A percentile compares a stretch with the other conserved stretches of the same genome.
phyloP scores from a whole-genome alignment of 805 yeast species.

The Candida oleophila region DNA sequence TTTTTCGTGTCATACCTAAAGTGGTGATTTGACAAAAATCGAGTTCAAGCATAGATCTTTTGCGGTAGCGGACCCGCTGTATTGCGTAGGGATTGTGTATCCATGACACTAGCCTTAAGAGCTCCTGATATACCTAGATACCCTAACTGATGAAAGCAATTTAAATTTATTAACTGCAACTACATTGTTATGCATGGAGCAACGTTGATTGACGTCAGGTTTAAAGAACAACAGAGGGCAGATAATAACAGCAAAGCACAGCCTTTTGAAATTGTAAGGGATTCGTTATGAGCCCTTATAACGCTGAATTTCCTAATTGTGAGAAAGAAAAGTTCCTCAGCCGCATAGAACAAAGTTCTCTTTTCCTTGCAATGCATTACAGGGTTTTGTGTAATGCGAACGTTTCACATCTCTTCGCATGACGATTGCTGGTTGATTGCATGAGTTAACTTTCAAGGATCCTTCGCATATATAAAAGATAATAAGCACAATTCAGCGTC shows the following conservation, averaged over 20 bases:
- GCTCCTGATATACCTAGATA: no score
- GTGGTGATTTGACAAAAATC: no score
- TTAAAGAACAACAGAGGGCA: neutral
- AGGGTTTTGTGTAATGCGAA: neutral
- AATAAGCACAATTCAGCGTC: neutral
- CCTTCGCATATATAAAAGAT: neutral
- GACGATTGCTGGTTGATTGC: slow-evolving; percentile 1
- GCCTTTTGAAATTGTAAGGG: neutral
- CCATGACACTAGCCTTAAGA: no score
- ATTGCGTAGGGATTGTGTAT: no score
- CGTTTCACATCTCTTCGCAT: slow-evolving; percentile 4
- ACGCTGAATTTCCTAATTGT: neutral
- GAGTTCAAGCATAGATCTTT: no score
- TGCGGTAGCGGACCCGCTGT: no score
- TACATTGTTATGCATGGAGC: no score
- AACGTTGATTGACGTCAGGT: neutral
- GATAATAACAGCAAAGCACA: neutral
- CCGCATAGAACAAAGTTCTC: slow-evolving; percentile 1
- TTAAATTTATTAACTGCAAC: no score
- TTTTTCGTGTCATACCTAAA: no score
- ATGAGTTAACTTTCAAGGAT: neutral
- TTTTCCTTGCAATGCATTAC: neutral
- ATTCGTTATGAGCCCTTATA: neutral
- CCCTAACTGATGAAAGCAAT: no score
- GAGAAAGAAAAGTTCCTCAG: neutral